Percentiles rank a stretch among this genome's conserved stretches.
Evolutionary conservation across 495 filamentous ascomycete genomes (phyloP).

Genomic region (Neurospora sp.): DNA sequence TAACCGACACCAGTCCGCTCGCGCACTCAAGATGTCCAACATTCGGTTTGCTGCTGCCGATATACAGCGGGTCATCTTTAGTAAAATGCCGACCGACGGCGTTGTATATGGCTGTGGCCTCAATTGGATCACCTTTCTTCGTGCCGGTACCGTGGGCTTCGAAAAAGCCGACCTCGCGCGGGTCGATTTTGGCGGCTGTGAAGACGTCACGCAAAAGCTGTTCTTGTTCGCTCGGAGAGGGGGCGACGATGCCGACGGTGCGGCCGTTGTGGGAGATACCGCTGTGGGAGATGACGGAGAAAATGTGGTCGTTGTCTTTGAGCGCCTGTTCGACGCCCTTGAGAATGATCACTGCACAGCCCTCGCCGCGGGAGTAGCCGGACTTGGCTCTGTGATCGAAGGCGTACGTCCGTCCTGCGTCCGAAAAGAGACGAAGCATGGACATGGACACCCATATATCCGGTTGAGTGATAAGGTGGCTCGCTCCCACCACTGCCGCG

Average conservation of each 20-base stretch:
- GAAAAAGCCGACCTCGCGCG: constrained; percentile 35
- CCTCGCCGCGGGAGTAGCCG: constrained; percentile 37
- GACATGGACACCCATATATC: constrained; percentile 33
- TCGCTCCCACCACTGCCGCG: constrained; percentile 37
- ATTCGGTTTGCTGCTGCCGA: constrained; percentile 52
- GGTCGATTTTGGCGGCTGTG: constrained; percentile 28
- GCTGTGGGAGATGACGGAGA: constrained; percentile 43
- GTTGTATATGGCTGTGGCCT: constrained; percentile 44
- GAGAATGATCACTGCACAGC: constrained; percentile 32
- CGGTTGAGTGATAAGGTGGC: constrained; percentile 32
- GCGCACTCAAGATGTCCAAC: constrained; percentile 50
- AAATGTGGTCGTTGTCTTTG: constrained; percentile 43
- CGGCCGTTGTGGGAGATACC: constrained; percentile 48
- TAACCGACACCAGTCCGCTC: constrained; percentile 46
- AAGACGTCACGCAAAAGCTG: constrained; percentile 34
- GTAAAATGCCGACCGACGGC: constrained; percentile 30
- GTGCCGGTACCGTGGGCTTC: constrained; percentile 53
- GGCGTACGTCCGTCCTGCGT: constrained; percentile 27
- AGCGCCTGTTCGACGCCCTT: constrained; percentile 46
- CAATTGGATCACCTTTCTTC: constrained; percentile 49
- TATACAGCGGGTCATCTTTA: constrained; percentile 31
- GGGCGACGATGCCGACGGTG: constrained; percentile 43
- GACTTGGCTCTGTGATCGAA: constrained; percentile 34
- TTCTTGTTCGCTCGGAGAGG: constrained; percentile 42
- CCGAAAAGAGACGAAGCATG: constrained; percentile 25